Base-by-base conservation (phyloP, 208 protist genomes). In the Leishmania tropica region DNA sequence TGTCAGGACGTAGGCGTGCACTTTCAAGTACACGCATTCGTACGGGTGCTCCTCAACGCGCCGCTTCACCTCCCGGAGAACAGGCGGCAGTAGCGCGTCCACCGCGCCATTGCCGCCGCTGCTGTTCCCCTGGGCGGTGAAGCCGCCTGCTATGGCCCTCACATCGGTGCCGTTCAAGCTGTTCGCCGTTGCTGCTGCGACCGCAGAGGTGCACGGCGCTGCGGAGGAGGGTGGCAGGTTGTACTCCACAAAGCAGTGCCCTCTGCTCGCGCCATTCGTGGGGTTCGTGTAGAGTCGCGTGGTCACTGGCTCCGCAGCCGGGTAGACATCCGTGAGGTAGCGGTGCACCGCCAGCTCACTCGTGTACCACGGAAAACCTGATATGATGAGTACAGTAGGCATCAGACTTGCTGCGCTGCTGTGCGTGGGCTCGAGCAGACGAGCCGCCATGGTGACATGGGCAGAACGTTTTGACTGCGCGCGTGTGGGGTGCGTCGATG, bases 211-310 rank as follows among this genome's bases (percentile, higher is more conserved):
- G 62, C 24, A 48, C 21, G 56, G 48, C 24, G 73, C 65, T n/a
- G 54, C 65, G n/a, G 72, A 47, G 45, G 53, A 72, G 72, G 81
- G 81, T 37, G 75, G 81, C 47, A 85, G 77, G 45, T 74, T 31
- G 79, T 96, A 97, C 83, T 97, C 93, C 17, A 96, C 90, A 56
- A 97, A 95, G 87, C 90, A 95, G 79, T 90, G 83, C 28, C 95
- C 95, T 17, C 92, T 76, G 76, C 93, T 96, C 48, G 86, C 79
- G 45, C 95, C 95, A 85, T 96, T 97, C 1, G 87, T 79, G 1
- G 92, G 92, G 83, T 95, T 87, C 42, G 88, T 92, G 86, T 97
- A 97, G 24, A 96, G 86, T 5, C 95, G 89, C 62, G 84, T 88
- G 2, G 92, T 96, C 51, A 84, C 75, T 3, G 92, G 95, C 11